Evolutionary conservation across 192 early-diverging fungal species (phyloP), one percentile per base, ranked within the genome.

Genomic region (Entomortierella chlamydospora): DNA sequence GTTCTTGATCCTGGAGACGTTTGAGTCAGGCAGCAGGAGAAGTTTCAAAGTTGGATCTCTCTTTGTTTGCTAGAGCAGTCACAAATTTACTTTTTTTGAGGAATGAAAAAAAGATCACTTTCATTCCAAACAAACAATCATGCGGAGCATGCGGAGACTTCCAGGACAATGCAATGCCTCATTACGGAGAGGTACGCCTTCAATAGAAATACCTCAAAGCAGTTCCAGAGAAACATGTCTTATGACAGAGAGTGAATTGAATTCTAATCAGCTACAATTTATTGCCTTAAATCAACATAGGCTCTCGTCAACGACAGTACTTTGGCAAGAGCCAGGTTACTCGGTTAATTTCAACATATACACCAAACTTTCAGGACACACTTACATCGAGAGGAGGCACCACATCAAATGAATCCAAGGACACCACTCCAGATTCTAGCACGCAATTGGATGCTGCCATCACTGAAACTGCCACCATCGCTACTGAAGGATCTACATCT

Each of bases 91-190:
- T 41, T 41, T 41, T 41, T 47, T 47, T 2, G 20, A 47, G 15
- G 15, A 47, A 47, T 11, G 23, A 34, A 34, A 28, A 34, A 37
- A 57, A 30, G 23, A 28, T 54, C 26, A 17, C 5, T 15, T 54
- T 54, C 52, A 54, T 17, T 10, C 18, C 52, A 25, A 50, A 23
- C 47, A n/a, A 17, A 50, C 47, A 54, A 26, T n/a, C 9, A 57
- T 57, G 56, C 56, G 18, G 4, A 28, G 56, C 9, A 57, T 57
- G 56, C 56, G 18, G 4, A 28, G 56, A 30, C 26, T 57, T 57
- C 15, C 56, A 57, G 33, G 31, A 31, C 28, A 30, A 20, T 57
- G 56, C 33, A 57, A 31, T 13, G 28, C 20, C 56, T 57, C 29
- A 57, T 37, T 34, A 33, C 29, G 17, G 33, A 31, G 30, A 33